Evolutionary conservation across 2,329 filamentous ascomycete species (phyloP), one percentile per base, ranked within the genome.

Genomic region (Westerdykella sp.): DNA sequence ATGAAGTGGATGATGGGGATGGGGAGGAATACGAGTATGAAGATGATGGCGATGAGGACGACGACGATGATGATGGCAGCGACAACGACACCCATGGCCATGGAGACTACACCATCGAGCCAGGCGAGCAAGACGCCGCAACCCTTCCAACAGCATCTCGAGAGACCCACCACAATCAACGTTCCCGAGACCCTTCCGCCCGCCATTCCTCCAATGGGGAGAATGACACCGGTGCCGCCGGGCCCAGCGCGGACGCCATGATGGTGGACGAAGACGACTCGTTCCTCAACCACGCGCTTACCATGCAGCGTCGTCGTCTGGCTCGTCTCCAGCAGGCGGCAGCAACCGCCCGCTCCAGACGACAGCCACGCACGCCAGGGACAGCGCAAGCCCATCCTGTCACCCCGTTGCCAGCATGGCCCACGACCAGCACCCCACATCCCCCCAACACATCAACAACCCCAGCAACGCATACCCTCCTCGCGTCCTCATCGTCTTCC

Each of bases 301-400:
- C 58, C 16, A 16, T 15, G 15, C 3, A 21, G 9, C 32, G 18
- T 14, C 40, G 25, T 10, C 25, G 25, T 10, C 25, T 28, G 11
- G 18, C 18, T 21, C 18, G 18, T 21, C 18, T 21, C 18, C 18
- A 21, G 18, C 18, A 6, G 18, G 18, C n/a, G 6, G 14, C 30
- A 32, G 12, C 30, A 32, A 16, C 37, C 31, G 16, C 35, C 12
- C 10, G 40, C 13, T 21, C 11, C 72, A 72, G 0, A 78, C 77
- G 5, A 78, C 77, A 22, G 80, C 78, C 21, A 74, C 75, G 22
- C 81, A 16, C 35, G 16, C 35, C 35, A 15, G 11, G 12, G 36
- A 35, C 32, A 14, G 16, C 32, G 32, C 32, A 35, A 14, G 9
- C 32, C 7, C 15, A 30, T 15, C 34, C 31, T 9, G 16, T 30